phyloP scores from a whole-genome alignment of 1,284 basidiomycete species.

The Hypsizygus ulmarius region DNA sequence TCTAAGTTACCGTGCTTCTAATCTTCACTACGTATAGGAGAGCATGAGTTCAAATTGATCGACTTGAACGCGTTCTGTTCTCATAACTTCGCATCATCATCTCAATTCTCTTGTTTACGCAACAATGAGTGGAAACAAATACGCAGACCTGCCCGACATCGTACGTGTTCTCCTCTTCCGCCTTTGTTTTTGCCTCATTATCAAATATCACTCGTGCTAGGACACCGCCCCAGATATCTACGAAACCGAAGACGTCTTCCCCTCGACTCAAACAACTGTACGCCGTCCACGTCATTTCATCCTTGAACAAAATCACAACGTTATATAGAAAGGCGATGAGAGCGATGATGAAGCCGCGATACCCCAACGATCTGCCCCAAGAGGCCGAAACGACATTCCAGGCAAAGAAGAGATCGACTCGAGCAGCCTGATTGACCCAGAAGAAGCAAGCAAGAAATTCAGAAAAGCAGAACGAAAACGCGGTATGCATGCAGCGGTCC shows the following conservation, averaged over 20 bases:
- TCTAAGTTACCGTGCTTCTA: too few relatives aligned
- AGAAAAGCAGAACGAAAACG: constrained; percentile 64
- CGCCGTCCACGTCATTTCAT: constrained; percentile 11
- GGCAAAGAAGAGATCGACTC: constrained; percentile 39
- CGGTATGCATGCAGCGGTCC: constrained; percentile 25
- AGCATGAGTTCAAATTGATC: too few relatives aligned
- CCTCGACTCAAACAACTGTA: constrained; percentile 43
- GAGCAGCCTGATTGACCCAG: constrained; percentile 38
- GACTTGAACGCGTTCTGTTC: not conserved
- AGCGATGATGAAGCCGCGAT: constrained; percentile 60
- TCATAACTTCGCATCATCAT: not conserved
- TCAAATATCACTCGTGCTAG: constrained; percentile 45
- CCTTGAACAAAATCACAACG: constrained; percentile 7
- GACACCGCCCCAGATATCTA: constrained; percentile 91
- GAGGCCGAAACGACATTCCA: constrained; percentile 33
- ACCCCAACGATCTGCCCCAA: constrained; percentile 34
- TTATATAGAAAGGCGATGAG: constrained; percentile 53
- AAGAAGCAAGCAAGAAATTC: constrained; percentile 67
- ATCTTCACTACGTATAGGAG: too few relatives aligned
- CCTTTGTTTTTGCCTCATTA: not conserved
- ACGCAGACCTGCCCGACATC: constrained; percentile 87
- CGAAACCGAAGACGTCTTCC: constrained; percentile 82
- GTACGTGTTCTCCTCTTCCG: constrained; percentile 43
- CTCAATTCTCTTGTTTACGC: not conserved
- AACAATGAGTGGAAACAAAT: constrained; percentile 73